These are phyloP conservation scores for Leucosporidium yakuticum DNA, from an alignment of 768 basidiomycete species.

Conservation along the genomic window DNA sequence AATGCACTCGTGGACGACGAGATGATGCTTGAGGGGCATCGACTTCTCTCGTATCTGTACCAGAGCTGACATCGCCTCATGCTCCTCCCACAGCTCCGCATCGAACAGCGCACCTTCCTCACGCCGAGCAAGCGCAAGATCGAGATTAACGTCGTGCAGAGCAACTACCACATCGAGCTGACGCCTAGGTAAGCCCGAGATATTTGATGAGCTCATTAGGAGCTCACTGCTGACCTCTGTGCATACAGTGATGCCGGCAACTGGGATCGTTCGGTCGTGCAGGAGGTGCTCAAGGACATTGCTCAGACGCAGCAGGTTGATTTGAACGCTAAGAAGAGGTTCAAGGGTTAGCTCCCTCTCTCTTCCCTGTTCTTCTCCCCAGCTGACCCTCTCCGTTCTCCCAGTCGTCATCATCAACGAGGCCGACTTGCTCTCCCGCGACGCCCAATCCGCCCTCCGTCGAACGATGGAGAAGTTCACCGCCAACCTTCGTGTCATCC, in stretches of 20 bases:
- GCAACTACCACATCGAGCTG: constrained; percentile 95
- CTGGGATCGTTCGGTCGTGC: constrained; percentile 89
- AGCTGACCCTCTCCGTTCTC: background rate
- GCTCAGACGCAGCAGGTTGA: constrained; percentile 99
- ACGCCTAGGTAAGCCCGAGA: constrained; percentile 70
- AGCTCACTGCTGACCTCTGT: background rate
- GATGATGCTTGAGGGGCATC: too few relatives aligned
- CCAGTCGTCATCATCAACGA: constrained; percentile 97
- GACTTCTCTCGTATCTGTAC: background rate
- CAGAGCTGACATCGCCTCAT: background rate
- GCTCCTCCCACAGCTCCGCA: constrained; percentile 66
- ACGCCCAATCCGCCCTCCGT: constrained; percentile 93
- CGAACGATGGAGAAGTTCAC: constrained; percentile 99
- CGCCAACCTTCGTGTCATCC: constrained; percentile 91
- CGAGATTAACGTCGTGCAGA: constrained; percentile 93
- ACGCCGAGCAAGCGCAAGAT: constrained; percentile 90
- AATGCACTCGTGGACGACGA: too few relatives aligned
- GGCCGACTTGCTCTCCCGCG: constrained; percentile 86
- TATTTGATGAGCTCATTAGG: background rate
- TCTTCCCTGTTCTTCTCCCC: background rate
- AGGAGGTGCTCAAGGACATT: constrained; percentile 95
- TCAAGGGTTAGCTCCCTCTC: constrained; percentile 63
- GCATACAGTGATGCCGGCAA: constrained; percentile 79
- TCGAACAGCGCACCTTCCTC: constrained; percentile 91
- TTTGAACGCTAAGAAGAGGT: constrained; percentile 85